Evolutionary conservation across 1,139 yeast genomes (phyloP), one percentile per base, ranked within the genome.

Genomic region (Pichia inconspicua): DNA sequence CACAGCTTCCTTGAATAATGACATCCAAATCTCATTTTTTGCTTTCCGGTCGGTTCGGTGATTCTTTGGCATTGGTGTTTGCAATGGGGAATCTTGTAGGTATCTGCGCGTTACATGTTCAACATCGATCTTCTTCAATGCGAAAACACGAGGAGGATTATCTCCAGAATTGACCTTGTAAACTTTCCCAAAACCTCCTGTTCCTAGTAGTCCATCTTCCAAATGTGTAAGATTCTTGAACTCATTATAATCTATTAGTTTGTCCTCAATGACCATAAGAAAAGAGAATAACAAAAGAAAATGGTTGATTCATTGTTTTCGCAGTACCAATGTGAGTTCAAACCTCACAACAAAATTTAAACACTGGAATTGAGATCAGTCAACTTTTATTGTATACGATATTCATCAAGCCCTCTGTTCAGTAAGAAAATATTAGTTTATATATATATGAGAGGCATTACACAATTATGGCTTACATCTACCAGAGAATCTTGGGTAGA

Each of bases 401-500:
- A 6, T 27, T 9, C 11, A 11, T 27, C 11, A 3, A 27, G 6
- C 12, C 11, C 11, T 8, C 11, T 8, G 30, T 27, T 30, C 12
- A 30, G 34, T 30, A 14, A 12, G n/a, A 10, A n/a, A 30, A 30
- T 27, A 40, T 19, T 28, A 15, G 25, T 12, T 19, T 15, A 25
- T 15, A 25, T n/a, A 22, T 30, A 5, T 25, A 28, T 14, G 12
- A 14, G 7, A 34, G 6, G 37, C 25, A 41, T n/a, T 30, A 11
- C 9, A 22, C 5, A 40, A 15, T 46, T 68, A 92, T 72, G 99
- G 99, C 71, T 80, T 86, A 74, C 97, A 90, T 76, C 99, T 84
- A 55, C 98, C 98, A 51, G 95, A 77, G 75, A 87, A 92, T 73
- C 99, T 86, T 58, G 99, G 99, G 69, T 92, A 92, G 70, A 94